These are phyloP conservation scores for Fraxinus baroniana DNA, from an alignment of 305 asterid genomes.

Conservation along the genomic window DNA sequence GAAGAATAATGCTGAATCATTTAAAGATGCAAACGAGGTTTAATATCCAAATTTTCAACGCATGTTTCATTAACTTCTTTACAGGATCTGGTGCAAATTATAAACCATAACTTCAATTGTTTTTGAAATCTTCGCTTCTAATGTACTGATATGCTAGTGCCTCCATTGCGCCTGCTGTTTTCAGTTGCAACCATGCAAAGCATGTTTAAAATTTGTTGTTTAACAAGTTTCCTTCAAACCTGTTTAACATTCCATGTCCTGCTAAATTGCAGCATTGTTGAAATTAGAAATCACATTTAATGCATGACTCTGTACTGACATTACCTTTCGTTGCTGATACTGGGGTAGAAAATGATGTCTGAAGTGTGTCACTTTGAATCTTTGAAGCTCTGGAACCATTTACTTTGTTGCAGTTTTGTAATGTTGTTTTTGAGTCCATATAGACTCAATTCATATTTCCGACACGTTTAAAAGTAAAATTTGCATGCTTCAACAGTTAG, in stretches of 20 bases:
- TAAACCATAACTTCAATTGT: not conserved
- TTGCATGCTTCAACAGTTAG: not conserved
- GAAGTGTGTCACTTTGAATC: not conserved
- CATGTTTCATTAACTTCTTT: not conserved
- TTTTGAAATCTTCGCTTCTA: not conserved
- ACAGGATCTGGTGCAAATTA: not conserved
- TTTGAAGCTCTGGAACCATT: not conserved
- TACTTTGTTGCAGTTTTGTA: not conserved
- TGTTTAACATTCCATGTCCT: not conserved
- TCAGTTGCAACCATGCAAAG: not conserved
- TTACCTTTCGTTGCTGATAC: not conserved
- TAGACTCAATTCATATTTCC: not conserved
- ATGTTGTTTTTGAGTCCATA: not conserved
- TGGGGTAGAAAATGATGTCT: not conserved
- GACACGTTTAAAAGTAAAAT: not conserved
- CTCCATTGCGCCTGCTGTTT: not conserved
- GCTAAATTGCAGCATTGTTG: not conserved
- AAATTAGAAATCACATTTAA: not conserved
- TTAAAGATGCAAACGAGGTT: slow-evolving; percentile 98
- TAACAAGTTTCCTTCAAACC: not conserved
- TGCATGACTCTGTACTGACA: not conserved
- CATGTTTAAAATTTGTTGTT: not conserved
- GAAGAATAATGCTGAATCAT: slow-evolving; percentile 51
- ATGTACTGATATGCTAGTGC: not conserved
- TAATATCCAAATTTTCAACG: slow-evolving; percentile 18